Conservation (phyloP, 208 protist species). For the Leishmania turanica region DNA sequence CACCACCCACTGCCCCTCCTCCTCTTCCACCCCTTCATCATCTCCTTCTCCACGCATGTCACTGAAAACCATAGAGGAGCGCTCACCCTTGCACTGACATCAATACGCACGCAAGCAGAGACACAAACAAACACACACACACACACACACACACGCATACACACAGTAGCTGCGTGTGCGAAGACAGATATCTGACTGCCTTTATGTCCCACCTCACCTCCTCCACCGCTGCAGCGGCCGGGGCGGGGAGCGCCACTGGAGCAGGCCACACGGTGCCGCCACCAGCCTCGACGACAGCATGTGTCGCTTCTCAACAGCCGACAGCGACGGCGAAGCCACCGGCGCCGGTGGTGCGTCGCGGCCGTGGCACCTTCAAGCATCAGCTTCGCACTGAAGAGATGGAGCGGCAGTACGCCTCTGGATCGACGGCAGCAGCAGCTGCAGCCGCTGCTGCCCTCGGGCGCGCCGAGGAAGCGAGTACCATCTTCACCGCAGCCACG, state of each 20-base stretch:
- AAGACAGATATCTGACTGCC: neutral
- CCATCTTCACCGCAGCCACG: conserved; percentile 49
- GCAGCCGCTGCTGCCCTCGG: conserved; percentile 7
- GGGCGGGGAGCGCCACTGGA: neutral
- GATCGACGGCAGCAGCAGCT: conserved; percentile 5
- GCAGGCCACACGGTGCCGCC: neutral
- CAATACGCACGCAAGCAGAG: neutral
- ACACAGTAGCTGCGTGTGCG: neutral
- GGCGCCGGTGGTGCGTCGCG: conserved; percentile 52
- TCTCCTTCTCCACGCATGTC: neutral
- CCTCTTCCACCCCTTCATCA: neutral
- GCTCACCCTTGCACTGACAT: neutral
- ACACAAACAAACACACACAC: neutral
- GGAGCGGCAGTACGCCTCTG: conserved; percentile 25
- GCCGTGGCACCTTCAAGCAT: conserved; percentile 69
- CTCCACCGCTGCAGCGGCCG: neutral
- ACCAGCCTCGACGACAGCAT: neutral
- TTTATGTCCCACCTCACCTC: conserved; percentile 1
- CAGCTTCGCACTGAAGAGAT: conserved; percentile 72
- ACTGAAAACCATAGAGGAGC: neutral
- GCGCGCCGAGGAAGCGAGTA: conserved; percentile 41
- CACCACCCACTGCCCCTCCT: neutral
- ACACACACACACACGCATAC: neutral
- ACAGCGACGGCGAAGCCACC: conserved; percentile 20
- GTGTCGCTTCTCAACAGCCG: neutral